phyloP scores from a whole-genome alignment of 2,329 filamentous ascomycete genomes.

The Phaeophleospora eucalypticola region DNA sequence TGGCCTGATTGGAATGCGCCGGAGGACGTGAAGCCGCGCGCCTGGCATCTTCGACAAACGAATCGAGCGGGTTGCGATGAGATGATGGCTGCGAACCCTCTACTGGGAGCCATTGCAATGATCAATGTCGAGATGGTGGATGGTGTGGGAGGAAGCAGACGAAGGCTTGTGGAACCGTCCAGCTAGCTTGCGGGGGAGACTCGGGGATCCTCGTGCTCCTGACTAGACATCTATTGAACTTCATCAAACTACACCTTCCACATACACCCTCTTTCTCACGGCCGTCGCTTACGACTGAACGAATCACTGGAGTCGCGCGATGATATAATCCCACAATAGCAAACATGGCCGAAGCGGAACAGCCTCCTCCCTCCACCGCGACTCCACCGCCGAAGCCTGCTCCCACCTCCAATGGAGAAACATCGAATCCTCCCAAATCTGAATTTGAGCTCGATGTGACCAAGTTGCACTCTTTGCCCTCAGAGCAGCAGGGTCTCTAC shows the following conservation, averaged over 20 bases:
- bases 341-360: conserved; percentile 18
- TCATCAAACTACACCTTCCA: background rate
- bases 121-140: background rate
- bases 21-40: conserved; percentile 22
- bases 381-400: background rate
- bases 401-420: conserved; percentile 16
- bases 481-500: conserved; percentile 94
- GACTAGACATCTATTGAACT: too few species aligned
- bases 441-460: conserved; percentile 69
- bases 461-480: conserved; percentile 82
- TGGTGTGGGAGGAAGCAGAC: background rate
- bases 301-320: conserved; percentile 4
- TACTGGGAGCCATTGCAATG: conserved; percentile 30
- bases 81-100: conserved; percentile 20
- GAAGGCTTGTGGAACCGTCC: background rate
- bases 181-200: too few species aligned
- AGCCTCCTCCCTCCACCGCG: conserved; percentile 9
- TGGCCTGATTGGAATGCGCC: conserved; percentile 57
- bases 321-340: conserved; percentile 6
- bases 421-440: conserved; percentile 5
- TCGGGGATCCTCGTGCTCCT: too few species aligned
- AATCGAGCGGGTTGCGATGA: background rate
- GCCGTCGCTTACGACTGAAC: background rate
- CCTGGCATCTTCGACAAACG: conserved; percentile 14
- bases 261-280: background rate